phyloP scores from a whole-genome alignment of 192 early-diverging fungal genomes.

The Coemansia sp. region DNA sequence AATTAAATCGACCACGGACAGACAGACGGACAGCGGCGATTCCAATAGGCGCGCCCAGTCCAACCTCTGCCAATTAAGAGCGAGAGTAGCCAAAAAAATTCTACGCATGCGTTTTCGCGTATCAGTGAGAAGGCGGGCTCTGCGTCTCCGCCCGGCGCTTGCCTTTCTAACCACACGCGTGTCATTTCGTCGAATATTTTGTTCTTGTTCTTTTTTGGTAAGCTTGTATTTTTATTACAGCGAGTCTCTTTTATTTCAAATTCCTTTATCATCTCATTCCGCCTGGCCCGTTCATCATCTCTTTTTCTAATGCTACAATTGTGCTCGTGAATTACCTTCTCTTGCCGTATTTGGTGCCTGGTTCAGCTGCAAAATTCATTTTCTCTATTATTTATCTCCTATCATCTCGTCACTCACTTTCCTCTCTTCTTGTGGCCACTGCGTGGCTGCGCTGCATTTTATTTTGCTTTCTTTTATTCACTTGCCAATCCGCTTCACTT shows the following conservation, averaged over 20 bases:
- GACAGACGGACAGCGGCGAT: too few species aligned
- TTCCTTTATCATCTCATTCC: slow-evolving; percentile 3
- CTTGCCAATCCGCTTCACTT: background rate
- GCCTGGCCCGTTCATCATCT: background rate
- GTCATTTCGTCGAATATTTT: slow-evolving; percentile 5
- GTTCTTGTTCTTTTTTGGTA: slow-evolving; percentile 18
- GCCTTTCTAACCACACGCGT: too few species aligned
- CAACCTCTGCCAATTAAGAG: too few species aligned
- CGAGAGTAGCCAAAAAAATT: too few species aligned
- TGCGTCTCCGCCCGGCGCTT: too few species aligned
- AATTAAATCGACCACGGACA: too few species aligned
- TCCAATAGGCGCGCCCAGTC: too few species aligned
- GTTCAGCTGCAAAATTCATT: too few species aligned
- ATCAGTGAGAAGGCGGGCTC: too few species aligned
- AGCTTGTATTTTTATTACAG: slow-evolving; percentile 14
- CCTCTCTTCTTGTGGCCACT: background rate
- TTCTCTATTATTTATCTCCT: background rate
- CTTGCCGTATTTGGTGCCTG: too few species aligned
- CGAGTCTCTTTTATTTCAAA: background rate
- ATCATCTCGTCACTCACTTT: background rate
- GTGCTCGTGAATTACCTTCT: background rate
- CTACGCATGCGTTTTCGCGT: too few species aligned
- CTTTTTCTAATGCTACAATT: slow-evolving; percentile 3
- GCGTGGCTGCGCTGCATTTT: background rate
- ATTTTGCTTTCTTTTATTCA: background rate